phyloP scores from a whole-genome alignment of 495 filamentous ascomycete species.

The Penicillium macrosclerotiorum region DNA sequence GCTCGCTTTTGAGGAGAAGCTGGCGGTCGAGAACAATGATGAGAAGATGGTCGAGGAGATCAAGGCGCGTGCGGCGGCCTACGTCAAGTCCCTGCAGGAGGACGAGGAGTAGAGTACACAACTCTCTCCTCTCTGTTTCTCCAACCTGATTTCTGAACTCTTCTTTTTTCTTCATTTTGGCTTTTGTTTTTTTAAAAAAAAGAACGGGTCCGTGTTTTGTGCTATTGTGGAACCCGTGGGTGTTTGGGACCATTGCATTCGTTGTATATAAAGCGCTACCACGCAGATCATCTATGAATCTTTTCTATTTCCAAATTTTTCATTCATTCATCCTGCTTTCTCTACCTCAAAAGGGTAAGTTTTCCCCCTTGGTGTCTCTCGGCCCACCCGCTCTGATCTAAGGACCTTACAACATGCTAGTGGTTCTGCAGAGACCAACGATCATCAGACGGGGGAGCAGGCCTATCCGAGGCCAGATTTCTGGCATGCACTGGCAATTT shows the following conservation, averaged over 20 bases:
- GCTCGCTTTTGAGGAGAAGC: slow-evolving; percentile 74
- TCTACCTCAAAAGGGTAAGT: too few relatives aligned
- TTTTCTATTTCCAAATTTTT: slow-evolving; percentile 5
- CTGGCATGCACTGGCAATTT: neutral
- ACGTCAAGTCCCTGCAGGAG: slow-evolving; percentile 55
- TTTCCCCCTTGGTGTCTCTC: too few relatives aligned
- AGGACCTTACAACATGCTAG: too few relatives aligned
- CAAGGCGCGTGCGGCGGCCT: slow-evolving; percentile 71
- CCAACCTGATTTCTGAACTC: neutral
- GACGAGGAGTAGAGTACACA: slow-evolving; percentile 18
- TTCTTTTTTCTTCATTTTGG: neutral
- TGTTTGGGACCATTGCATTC: slow-evolving; percentile 31
- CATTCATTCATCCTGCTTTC: neutral
- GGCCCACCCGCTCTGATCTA: too few relatives aligned
- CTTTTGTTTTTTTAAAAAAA: slow-evolving; percentile 14
- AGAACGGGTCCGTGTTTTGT: slow-evolving; percentile 12
- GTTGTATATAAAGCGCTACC: slow-evolving; percentile 31
- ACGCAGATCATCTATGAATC: slow-evolving; percentile 19
- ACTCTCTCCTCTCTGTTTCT: slow-evolving; percentile 1
- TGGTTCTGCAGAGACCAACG: too few relatives aligned
- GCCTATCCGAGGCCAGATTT: neutral
- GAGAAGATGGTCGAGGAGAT: slow-evolving; percentile 69
- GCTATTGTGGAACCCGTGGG: slow-evolving; percentile 18
- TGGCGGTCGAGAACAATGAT: slow-evolving; percentile 53
- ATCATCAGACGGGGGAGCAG: too few relatives aligned